A percentile compares a stretch with the other conserved stretches of the same genome.
Conservation (phyloP, 2,329 filamentous ascomycete genomes). For the Fusarium neocosmosporiellum region DNA sequence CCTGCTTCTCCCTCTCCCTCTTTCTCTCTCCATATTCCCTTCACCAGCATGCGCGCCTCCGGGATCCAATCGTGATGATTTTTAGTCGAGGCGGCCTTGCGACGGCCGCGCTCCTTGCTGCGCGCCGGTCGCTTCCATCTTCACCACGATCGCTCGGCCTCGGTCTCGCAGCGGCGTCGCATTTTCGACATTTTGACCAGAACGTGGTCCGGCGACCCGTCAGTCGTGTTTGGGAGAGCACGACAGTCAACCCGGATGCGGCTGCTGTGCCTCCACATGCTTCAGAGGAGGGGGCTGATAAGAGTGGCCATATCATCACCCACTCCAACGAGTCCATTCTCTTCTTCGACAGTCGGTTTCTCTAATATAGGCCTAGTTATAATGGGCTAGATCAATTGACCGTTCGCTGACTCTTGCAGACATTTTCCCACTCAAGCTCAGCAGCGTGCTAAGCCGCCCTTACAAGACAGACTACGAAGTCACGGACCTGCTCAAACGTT, state of each 20-base stretch:
- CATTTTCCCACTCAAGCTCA: slow-evolving; percentile 83
- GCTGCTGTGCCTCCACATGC: slow-evolving; percentile 17
- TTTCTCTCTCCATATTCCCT: neutral
- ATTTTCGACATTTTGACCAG: slow-evolving; percentile 19
- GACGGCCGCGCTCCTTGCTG: slow-evolving; percentile 37
- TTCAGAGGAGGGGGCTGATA: slow-evolving; percentile 63
- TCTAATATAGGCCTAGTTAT: neutral
- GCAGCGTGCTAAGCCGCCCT: slow-evolving; percentile 57
- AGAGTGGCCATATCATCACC: slow-evolving; percentile 84
- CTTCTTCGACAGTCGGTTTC: slow-evolving; percentile 83
- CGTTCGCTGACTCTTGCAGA: slow-evolving; percentile 61
- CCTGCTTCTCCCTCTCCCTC: neutral
- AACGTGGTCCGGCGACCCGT: slow-evolving; percentile 6
- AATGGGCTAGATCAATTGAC: neutral
- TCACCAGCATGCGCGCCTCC: slow-evolving; percentile 21
- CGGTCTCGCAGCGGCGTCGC: slow-evolving; percentile 20
- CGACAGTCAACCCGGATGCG: slow-evolving; percentile 30
- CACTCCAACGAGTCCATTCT: slow-evolving; percentile 82
- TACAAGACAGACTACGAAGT: slow-evolving; percentile 63
- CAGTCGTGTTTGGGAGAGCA: slow-evolving; percentile 43
- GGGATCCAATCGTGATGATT: slow-evolving; percentile 42
- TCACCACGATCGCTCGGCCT: slow-evolving; percentile 16
- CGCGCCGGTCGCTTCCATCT: slow-evolving; percentile 34
- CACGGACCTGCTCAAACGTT: slow-evolving; percentile 61
- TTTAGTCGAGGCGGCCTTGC: slow-evolving; percentile 36